A percentile compares a stretch with the other conserved stretches of the same genome.
phyloP scores from a whole-genome alignment of 2,329 filamentous ascomycete species.

The Fusarium tjaetaba region DNA sequence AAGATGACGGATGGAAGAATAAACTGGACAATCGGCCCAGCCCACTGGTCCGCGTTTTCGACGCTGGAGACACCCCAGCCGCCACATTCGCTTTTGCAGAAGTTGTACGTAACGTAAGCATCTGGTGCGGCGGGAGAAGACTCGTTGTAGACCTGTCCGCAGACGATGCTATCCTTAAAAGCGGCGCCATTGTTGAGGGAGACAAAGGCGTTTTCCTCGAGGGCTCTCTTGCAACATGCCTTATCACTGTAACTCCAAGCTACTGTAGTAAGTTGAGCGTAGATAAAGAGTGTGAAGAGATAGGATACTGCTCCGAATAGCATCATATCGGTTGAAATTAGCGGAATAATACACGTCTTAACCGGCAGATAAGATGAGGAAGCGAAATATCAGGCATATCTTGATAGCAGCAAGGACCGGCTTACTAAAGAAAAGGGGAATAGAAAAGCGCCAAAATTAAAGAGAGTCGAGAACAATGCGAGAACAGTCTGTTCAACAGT shows the following conservation, averaged over 20 bases:
- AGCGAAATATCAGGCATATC: background rate
- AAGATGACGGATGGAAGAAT: background rate
- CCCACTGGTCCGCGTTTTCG: background rate
- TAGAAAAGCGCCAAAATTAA: fast-evolving
- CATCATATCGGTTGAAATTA: background rate
- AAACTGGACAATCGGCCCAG: background rate
- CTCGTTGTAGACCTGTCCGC: background rate
- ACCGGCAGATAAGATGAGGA: fast-evolving
- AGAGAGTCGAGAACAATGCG: background rate
- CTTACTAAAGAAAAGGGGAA: fast-evolving
- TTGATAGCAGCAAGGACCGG: background rate
- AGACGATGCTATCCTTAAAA: background rate
- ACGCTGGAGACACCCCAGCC: background rate
- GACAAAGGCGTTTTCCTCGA: background rate
- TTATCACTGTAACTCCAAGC: background rate
- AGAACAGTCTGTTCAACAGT: too few relatives aligned
- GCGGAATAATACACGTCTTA: background rate
- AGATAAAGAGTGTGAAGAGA: background rate
- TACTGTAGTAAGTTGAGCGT: background rate
- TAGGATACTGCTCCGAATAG: fast-evolving
- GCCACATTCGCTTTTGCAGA: background rate
- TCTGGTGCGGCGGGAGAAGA: background rate
- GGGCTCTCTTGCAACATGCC: background rate
- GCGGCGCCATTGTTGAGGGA: background rate
- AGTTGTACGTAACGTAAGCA: background rate